Base-by-base conservation (phyloP, 257 asterid species). In the Petunia axillaris region DNA sequence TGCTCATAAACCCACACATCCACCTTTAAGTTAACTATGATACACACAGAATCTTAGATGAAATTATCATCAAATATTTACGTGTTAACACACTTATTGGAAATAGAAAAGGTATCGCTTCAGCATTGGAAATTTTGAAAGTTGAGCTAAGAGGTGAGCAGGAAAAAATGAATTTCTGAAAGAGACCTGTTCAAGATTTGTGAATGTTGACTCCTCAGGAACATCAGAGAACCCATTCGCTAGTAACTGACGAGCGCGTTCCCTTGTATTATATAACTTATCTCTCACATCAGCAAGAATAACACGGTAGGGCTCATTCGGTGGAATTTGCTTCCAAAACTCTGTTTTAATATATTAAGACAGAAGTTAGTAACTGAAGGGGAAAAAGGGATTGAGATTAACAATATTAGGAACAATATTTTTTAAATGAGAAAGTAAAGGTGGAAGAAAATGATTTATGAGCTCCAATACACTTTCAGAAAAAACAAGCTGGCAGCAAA, bases 251-350 rank as follows among this genome's bases (percentile, higher is more conserved):
- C 99, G 94, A 77, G 98, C 89, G n/a, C 93, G 97, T 82, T 95
- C 99, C 65, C 98, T 95, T 44, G 97, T 95, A 80, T 92, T 88
- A 74, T 93, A 95, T 79, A 93, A 90, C 89, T 88, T 93, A 86
- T 95, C 99, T 88, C 99, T 91, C 85, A 95, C 95, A n/a, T 91
- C 95, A 65, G 95, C 97, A 53, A 95, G 98, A 82, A 95, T 90
- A 54, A 95, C 95, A 81, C 99, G 98, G 79, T 95, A 95, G 37
- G 99, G 99, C 87, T 95, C 98, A 16, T 87, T 95, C 7, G 90
- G 82, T 2, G 99, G 98, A 81, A 95, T 83, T 88, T 89, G 91
- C 90, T 95, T 95, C 99, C 99, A 95, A 80, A 95, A 95, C 82
- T 95, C 99, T 95, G 92, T 58, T 75, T 78, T 48, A 86, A 64